Evolutionary conservation across 179 eudicot species (phyloP), one percentile per base, ranked within the genome.

Genomic region (Heliamphora pulchella): DNA sequence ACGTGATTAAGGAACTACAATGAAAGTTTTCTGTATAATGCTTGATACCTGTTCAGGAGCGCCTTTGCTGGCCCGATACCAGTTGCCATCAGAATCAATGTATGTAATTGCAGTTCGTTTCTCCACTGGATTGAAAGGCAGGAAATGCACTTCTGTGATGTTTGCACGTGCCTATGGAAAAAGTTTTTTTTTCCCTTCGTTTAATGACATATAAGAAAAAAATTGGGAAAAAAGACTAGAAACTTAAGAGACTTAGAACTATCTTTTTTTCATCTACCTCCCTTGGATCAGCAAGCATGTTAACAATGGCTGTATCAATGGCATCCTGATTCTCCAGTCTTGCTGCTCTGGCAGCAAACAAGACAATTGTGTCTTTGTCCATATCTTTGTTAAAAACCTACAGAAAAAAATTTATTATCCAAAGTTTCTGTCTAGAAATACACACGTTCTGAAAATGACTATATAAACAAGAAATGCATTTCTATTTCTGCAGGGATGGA

Each of bases 261-360:
- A 11, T 46, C 47, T 65, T 44, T 39, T 47, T 66, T 46, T 39
- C 15, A 13, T 41, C 0, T 84, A 90, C 94, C 98, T 92, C 89
- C 73, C 91, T 92, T 22, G 98, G 91, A 77, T 94, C 90, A 20
- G 87, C 75, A 79, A 94, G 72, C 97, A 91, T 94, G 64, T 84
- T 85, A 54, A 94, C 98, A 61, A 94, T 90, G 20, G 89, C 91
- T 71, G 94, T 88, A 87, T 94, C 98, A 80, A 94, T 94, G 54
- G 98, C 98, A 78, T 93, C 98, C 78, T 94, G 98, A 78, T 94
- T 94, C 81, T 94, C 98, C 46, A 88, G 85, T 78, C 98, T 90
- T n/a, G 98, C 92, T 80, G 98, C 98, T 4, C 90, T 89, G 20
- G 98, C 97, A 77, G 94, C 96, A 10, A 85, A 50, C 84, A 94